A percentile compares a stretch with the other conserved stretches of the same genome.
Evolutionary conservation across 768 basidiomycete species (phyloP).

Genomic region (Boletus rex-veris): DNA sequence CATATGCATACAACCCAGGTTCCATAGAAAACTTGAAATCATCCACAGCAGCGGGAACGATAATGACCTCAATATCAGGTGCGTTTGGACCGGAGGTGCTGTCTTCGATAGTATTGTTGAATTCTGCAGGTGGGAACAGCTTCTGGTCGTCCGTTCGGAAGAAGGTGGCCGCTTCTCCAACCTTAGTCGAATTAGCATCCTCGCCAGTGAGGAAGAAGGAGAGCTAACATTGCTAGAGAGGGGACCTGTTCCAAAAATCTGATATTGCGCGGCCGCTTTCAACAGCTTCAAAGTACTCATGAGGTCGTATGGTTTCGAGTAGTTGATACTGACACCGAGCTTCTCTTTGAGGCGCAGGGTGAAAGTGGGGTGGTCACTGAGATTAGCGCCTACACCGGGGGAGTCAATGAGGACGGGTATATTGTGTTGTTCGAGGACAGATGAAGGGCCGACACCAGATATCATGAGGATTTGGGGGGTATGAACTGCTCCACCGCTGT

Average conservation of each 20-base stretch:
- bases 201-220: neutral
- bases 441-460: constrained; percentile 72
- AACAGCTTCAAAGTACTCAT: constrained; percentile 25
- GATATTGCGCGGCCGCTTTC: constrained; percentile 40
- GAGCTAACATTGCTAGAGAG: constrained; percentile 49
- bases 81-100: constrained; percentile 28
- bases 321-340: constrained; percentile 40
- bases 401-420: constrained; percentile 61
- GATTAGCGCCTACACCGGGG: constrained; percentile 70
- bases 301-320: constrained; percentile 29
- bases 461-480: constrained; percentile 68
- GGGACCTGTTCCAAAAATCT: constrained; percentile 44
- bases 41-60: constrained; percentile 4
- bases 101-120: constrained; percentile 26
- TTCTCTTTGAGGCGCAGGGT: constrained; percentile 53
- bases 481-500: constrained; percentile 60
- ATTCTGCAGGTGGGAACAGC: constrained; percentile 31
- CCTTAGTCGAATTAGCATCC: constrained; percentile 13
- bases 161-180: constrained; percentile 31
- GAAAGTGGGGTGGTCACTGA: constrained; percentile 66
- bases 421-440: constrained; percentile 46
- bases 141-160: constrained; percentile 31
- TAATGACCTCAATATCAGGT: constrained; percentile 30
- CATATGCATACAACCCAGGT: constrained; percentile 15
- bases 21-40: neutral